phyloP scores from a whole-genome alignment of 805 yeast genomes.

The Kockiozyma suomiensis region DNA sequence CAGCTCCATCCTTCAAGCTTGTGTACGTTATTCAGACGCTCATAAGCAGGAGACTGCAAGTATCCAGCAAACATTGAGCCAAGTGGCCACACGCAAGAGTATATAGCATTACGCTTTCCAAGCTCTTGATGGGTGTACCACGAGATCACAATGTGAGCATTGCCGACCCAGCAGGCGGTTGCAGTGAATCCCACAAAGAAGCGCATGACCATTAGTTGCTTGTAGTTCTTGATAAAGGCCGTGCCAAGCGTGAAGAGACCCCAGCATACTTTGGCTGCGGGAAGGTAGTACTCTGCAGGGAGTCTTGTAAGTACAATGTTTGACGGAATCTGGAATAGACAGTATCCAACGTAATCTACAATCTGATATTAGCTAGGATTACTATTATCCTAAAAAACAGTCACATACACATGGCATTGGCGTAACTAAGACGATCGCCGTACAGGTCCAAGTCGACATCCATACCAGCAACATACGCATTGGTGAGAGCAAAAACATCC shows the following conservation, averaged over 20 bases:
- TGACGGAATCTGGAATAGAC: conserved; percentile 47
- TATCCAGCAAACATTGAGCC: conserved; percentile 62
- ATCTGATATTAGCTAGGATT: neutral
- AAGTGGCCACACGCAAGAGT: conserved; percentile 62
- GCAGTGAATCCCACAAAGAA: conserved; percentile 49
- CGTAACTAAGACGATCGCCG: conserved; percentile 62
- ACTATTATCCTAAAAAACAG: neutral
- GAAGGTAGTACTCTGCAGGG: conserved; percentile 49
- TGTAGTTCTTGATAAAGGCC: conserved; percentile 41
- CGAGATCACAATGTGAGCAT: conserved; percentile 47
- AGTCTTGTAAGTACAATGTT: conserved; percentile 42
- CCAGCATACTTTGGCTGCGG: conserved; percentile 47
- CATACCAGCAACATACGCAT: conserved; percentile 72
- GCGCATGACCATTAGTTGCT: conserved; percentile 43
- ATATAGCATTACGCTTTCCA: conserved; percentile 60
- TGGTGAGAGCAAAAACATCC: conserved; percentile 60
- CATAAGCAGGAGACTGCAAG: conserved; percentile 42
- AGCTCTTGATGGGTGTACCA: conserved; percentile 62
- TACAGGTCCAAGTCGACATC: conserved; percentile 55
- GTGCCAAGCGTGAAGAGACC: conserved; percentile 40
- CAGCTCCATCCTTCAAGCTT: conserved; percentile 72
- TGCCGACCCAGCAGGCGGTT: conserved; percentile 51
- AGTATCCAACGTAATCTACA: conserved; percentile 37
- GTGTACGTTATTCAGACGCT: conserved; percentile 50
- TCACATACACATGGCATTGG: conserved; percentile 51